These are phyloP conservation scores for Rhizomucor pusillus DNA, from an alignment of 371 early-diverging fungal species.

Conservation along the genomic window DNA sequence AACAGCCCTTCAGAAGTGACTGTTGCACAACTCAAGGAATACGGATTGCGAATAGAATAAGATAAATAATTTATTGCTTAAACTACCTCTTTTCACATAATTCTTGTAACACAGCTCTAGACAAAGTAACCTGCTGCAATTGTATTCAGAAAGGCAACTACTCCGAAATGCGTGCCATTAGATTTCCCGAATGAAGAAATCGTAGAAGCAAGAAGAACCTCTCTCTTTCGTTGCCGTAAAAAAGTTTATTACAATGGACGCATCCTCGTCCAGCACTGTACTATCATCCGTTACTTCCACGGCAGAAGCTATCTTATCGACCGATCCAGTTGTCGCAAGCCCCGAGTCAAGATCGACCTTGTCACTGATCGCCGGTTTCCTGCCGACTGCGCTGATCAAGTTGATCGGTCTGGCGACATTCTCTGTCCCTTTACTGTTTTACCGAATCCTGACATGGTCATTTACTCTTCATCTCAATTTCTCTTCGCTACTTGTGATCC, in stretches of 20 bases:
- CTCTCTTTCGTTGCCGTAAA: background rate
- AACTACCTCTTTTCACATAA: too few relatives aligned
- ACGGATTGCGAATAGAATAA: conserved; percentile 50
- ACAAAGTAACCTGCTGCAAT: too few relatives aligned
- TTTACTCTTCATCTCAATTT: conserved; percentile 68
- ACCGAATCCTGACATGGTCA: conserved; percentile 65
- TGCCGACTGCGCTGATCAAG: conserved; percentile 46
- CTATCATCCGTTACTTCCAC: background rate
- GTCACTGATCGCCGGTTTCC: conserved; percentile 18
- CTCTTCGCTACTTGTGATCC: conserved; percentile 51
- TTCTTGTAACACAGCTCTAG: too few relatives aligned
- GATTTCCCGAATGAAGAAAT: too few relatives aligned
- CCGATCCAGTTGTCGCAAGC: background rate
- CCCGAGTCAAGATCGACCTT: background rate
- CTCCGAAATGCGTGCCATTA: too few relatives aligned
- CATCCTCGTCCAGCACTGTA: background rate
- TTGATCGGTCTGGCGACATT: conserved; percentile 56
- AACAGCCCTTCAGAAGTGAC: conserved; percentile 70
- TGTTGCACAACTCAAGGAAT: conserved; percentile 63
- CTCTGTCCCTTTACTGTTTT: conserved; percentile 54
- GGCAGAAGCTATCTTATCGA: background rate
- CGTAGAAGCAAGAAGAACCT: background rate
- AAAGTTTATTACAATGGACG: background rate
- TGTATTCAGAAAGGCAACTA: too few relatives aligned
- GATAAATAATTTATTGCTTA: too few relatives aligned